Conservation (phyloP, 176 grass and related monocot species). For the Urochloa ruziziensis region DNA sequence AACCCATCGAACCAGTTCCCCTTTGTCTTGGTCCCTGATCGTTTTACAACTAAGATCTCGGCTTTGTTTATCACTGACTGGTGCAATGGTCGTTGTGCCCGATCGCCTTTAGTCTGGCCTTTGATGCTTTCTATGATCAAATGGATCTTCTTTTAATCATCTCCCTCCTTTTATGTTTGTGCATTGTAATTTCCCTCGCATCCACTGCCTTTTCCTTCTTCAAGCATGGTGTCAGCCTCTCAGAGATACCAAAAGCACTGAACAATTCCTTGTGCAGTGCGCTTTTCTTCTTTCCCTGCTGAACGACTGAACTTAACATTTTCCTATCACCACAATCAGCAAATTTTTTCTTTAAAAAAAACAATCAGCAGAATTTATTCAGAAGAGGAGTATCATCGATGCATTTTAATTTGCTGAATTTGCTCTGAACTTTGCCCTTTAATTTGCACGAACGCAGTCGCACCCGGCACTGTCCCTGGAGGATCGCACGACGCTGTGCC, state of each 20-base stretch:
- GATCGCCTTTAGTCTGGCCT: slow-evolving; percentile 31
- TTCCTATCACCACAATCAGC: background rate
- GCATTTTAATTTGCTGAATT: background rate
- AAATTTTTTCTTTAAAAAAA: background rate
- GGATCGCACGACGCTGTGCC: slow-evolving; percentile 64
- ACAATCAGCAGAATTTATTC: background rate
- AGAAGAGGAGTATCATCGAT: background rate
- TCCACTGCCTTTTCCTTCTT: background rate
- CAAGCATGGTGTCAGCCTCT: too few relatives aligned
- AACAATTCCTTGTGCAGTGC: background rate
- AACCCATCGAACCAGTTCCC: background rate
- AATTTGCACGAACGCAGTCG: slow-evolving; percentile 46
- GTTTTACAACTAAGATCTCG: slow-evolving; percentile 14
- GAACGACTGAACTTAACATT: background rate
- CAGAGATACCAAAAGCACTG: background rate
- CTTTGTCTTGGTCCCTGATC: slow-evolving; percentile 6
- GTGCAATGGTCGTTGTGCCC: background rate
- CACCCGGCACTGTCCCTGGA: slow-evolving; percentile 51
- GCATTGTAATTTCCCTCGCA: background rate
- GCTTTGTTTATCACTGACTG: slow-evolving; percentile 5
- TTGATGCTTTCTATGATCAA: slow-evolving; percentile 40
- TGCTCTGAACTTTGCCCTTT: background rate
- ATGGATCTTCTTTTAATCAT: slow-evolving; percentile 36
- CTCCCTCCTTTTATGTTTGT: background rate
- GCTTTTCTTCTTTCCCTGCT: background rate